Evolutionary conservation across 225 moss, liverwort and hornwort genomes (phyloP).

Genomic region (Physcomitrellopsis africana): DNA sequence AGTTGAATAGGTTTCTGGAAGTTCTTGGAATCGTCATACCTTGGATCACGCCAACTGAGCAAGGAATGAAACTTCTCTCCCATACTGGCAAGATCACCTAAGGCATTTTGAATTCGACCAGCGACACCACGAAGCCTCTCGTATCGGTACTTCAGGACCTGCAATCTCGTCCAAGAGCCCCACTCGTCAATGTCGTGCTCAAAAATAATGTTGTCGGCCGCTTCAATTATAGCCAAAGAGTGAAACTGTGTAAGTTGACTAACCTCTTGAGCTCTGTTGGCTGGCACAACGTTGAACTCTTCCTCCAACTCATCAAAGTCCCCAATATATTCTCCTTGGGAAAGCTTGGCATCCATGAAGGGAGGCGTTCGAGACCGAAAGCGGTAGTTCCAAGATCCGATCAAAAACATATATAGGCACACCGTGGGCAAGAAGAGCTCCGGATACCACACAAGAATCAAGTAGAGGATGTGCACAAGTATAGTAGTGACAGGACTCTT

Average conservation of each 20-base stretch:
- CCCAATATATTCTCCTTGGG: conserved; percentile 87
- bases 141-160: conserved; percentile 77
- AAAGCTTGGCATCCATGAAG: conserved; percentile 93
- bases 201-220: neutral
- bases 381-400: conserved; percentile 93
- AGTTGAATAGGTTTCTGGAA: neutral
- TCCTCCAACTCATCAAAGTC: conserved; percentile 92
- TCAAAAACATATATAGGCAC: conserved; percentile 91
- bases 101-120: conserved; percentile 79
- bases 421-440: conserved; percentile 88
- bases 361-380: conserved; percentile 72
- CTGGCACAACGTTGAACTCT: conserved; percentile 92
- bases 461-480: conserved; percentile 76
- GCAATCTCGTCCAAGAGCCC: conserved; percentile 1
- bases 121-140: conserved; percentile 87
- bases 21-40: conserved; percentile 26
- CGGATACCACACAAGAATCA: conserved; percentile 92
- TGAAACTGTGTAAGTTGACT: too few relatives aligned
- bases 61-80: conserved; percentile 87
- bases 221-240: too few relatives aligned
- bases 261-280: conserved; percentile 73
- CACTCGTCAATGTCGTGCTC: neutral
- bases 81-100: conserved; percentile 84
- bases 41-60: conserved; percentile 94
- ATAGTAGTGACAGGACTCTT: conserved; percentile 89